Evolutionary conservation across 2,329 filamentous ascomycete genomes (phyloP), one percentile per base, ranked within the genome.

Genomic region (Alternaria incomplexa): DNA sequence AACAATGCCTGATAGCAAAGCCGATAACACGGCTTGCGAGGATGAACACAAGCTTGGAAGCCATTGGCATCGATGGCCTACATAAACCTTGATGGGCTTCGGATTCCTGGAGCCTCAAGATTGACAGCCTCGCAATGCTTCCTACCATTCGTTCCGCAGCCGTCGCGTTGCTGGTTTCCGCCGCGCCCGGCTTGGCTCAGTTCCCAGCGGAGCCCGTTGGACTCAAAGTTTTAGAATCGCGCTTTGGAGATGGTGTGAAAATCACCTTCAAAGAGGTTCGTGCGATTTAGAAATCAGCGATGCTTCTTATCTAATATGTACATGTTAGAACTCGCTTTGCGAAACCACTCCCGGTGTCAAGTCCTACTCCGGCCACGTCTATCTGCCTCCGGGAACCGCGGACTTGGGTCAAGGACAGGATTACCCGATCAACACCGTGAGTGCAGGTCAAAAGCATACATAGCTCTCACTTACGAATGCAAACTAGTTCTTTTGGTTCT

Each of bases 271-370:
- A 76, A 50, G 63, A 73, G 58, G 72, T 73, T 59, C 32, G 56
- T 20, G 12, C 6, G 7, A 7, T n/a, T 6, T 17, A 3, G 11
- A 25, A 23, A 12, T n/a, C 17, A 5, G 12, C 11, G 4, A 50
- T 15, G 23, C n/a, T 48, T 3, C 10, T 7, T 6, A 12, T 52
- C 56, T 65, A 30, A 65, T 28, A n/a, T 20, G 4, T 17, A 23
- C 17, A 15, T 26, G n/a, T 11, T 47, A 70, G 65, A 71, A 72
- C 13, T 84, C 84, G 6, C 85, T 86, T 61, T 86, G 85, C 68
- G 85, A 87, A 76, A 84, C 82, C 1, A 85, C 83, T 4, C 83
- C 83, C 2, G 81, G 81, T 20, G 84, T 87, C 43, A 86, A 86
- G 56, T 85, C 82, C 5, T 87, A 83, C 67, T 82, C 83, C 10